These are phyloP conservation scores for Cytauxzoon felis DNA, from an alignment of 169 alveolate genomes.

Conservation along the genomic window DNA sequence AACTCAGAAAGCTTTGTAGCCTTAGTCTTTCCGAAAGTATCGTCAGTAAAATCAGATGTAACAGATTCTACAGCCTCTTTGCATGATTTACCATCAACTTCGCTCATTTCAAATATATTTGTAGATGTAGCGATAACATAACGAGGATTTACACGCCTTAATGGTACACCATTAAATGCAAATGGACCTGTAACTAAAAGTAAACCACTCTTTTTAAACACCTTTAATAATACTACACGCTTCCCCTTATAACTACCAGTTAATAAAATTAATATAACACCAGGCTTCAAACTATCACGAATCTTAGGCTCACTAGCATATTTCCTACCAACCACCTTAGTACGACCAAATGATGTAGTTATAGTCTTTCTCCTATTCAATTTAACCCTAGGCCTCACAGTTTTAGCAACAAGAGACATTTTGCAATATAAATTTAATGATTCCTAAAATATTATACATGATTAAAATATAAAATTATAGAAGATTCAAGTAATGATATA, in stretches of 20 bases:
- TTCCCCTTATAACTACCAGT: constrained; percentile 96
- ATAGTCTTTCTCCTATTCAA: constrained; percentile 38
- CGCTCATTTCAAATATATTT: constrained; percentile 76
- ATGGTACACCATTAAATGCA: constrained; percentile 95
- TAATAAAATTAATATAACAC: constrained; percentile 90
- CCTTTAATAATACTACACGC: constrained; percentile 94
- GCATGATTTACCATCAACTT: constrained; percentile 68
- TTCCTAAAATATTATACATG: too few species aligned
- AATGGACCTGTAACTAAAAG: constrained; percentile 95
- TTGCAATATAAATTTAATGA: too few species aligned
- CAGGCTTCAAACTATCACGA: constrained; percentile 85
- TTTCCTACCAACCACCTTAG: constrained; percentile 45
- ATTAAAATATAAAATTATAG: too few species aligned
- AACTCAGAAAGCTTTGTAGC: constrained; percentile 75
- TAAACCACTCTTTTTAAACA: constrained; percentile 86
- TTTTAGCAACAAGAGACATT: constrained; percentile 19
- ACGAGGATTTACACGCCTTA: constrained; percentile 94
- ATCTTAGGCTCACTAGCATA: constrained; percentile 63
- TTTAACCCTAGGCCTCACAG: constrained; percentile 27
- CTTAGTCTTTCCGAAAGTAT: constrained; percentile 71
- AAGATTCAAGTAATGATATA: too few species aligned
- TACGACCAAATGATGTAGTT: neutral
- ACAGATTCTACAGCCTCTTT: constrained; percentile 62
- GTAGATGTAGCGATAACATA: constrained; percentile 94
- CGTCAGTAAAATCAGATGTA: constrained; percentile 56